A percentile compares a stretch with the other conserved stretches of the same genome.
These are phyloP conservation scores for Tricholoma matsutake DNA, from an alignment of 768 basidiomycete species.

Conservation along the genomic window DNA sequence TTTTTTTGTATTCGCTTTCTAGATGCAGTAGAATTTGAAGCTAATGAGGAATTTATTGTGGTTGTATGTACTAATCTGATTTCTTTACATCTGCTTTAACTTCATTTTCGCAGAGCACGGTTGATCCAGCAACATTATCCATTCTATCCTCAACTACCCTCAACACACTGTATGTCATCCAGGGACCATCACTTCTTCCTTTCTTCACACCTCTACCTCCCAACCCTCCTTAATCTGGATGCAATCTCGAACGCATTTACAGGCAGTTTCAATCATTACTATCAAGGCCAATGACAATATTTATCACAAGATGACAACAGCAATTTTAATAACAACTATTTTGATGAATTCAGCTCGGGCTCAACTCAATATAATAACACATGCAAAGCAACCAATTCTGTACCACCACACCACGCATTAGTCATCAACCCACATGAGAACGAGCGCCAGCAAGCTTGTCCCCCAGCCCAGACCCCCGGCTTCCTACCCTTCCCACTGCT, in stretches of 20 bases:
- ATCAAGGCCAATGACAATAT: not conserved
- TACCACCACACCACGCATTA: not conserved
- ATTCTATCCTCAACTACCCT: slow-evolving; percentile 57
- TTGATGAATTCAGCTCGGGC: not conserved
- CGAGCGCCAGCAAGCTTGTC: not conserved
- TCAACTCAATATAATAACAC: not conserved
- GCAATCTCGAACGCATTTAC: slow-evolving; percentile 9
- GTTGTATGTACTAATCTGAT: slow-evolving; percentile 42
- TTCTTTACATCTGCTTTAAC: not conserved
- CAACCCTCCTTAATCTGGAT: not conserved
- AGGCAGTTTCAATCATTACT: slow-evolving; percentile 1
- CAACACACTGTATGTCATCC: slow-evolving; percentile 47
- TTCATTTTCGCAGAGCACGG: slow-evolving; percentile 48
- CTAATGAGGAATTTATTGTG: slow-evolving; percentile 40
- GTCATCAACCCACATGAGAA: not conserved
- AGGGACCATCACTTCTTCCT: slow-evolving; percentile 42
- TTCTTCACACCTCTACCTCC: not conserved
- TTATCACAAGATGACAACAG: not conserved
- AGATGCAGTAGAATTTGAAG: slow-evolving; percentile 23
- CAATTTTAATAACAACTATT: not conserved
- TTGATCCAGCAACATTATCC: slow-evolving; percentile 50
- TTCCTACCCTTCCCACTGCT: not conserved
- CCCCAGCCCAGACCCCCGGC: not conserved
- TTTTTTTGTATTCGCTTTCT: slow-evolving; percentile 31
- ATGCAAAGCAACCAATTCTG: not conserved